A percentile compares a stretch with the other conserved stretches of the same genome.
Evolutionary conservation across 2,329 filamentous ascomycete genomes (phyloP).

Genomic region (Xylariomycetidae sp.): DNA sequence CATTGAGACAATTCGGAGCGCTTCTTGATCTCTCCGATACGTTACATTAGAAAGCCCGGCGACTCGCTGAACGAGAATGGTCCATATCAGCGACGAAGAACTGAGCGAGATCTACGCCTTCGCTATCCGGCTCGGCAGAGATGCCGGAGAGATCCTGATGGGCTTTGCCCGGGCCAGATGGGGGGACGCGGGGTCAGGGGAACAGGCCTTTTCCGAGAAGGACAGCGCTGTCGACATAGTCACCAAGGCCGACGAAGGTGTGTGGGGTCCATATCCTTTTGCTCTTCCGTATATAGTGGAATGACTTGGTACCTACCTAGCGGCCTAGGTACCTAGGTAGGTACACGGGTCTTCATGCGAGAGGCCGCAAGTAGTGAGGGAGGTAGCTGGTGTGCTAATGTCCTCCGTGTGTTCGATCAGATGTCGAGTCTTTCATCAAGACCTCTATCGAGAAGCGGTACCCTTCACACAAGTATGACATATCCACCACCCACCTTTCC

Average conservation of each 20-base stretch:
- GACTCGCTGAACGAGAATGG: constrained; percentile 5
- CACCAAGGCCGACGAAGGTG: constrained; percentile 70
- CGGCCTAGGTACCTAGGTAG: too few relatives aligned
- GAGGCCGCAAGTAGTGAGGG: too few relatives aligned
- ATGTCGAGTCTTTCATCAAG: constrained; percentile 69
- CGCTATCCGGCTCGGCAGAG: constrained; percentile 64
- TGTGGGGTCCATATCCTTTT: constrained; percentile 7
- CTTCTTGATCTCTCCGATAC: too few relatives aligned
- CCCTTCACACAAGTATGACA: constrained; percentile 59
- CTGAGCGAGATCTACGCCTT: constrained; percentile 65
- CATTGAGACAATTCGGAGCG: too few relatives aligned
- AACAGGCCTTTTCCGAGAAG: constrained; percentile 55
- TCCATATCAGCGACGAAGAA: constrained; percentile 36
- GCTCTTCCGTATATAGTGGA: too few relatives aligned
- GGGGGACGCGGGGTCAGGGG: constrained; percentile 27
- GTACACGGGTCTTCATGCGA: too few relatives aligned
- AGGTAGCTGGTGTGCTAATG: neutral
- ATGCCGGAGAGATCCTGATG: constrained; percentile 64
- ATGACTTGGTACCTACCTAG: too few relatives aligned
- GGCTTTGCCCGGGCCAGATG: constrained; percentile 56
- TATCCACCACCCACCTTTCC: too few relatives aligned
- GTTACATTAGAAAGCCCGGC: too few relatives aligned
- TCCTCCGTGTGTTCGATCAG: constrained; percentile 39
- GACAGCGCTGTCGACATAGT: constrained; percentile 74
- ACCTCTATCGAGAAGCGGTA: constrained; percentile 54